Evolutionary conservation across 2,329 filamentous ascomycete species (phyloP), one percentile per base, ranked within the genome.

Genomic region (Chaetomium sp.): DNA sequence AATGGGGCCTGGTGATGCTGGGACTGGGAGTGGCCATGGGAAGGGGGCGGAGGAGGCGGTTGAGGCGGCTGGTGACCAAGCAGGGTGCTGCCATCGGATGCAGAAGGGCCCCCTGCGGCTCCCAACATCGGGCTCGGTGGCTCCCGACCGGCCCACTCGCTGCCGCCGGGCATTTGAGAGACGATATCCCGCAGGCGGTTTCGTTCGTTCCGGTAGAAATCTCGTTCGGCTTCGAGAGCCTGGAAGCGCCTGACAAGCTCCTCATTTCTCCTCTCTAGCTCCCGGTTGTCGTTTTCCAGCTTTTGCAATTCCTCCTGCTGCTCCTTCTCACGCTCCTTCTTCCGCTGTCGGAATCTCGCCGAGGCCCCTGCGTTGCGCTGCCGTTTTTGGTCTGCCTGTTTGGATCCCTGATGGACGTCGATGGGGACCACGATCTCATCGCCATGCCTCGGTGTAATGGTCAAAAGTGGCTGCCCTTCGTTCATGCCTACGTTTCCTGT

Each of bases 311-410:
- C 88, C 62, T 84, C 82, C 19, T 86, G 85, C 64, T 89, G 89
- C 74, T 92, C 89, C 70, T 85, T 86, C 74, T 94, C 91, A 75
- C 90, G 89, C 72, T 93, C 91, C 78, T 96, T 96, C 73, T 92
- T 88, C 65, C 93, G 85, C 73, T 88, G 87, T 62, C 92, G 85
- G 69, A 96, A 95, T 65, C 92, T 85, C 56, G 91, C 91, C 63
- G 92, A 96, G 6, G 92, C 92, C 56, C 90, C 90, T 49, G 92
- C 92, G 73, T 96, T 96, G 59, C 92, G 86, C 75, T 90, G 89
- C 63, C 92, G 84, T 78, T 95, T 96, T 76, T 96, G 91, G 72
- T 95, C 91, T 47, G 91, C 90, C 71, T 91, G 87, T 70, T 88
- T 89, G 13, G 92, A 96, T 13, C 90, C 92, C 71, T 92, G 90